A percentile compares a stretch with the other conserved stretches of the same genome.
Evolutionary conservation across 768 basidiomycete species (phyloP).

Genomic region (Leucogyrophana mollusca): DNA sequence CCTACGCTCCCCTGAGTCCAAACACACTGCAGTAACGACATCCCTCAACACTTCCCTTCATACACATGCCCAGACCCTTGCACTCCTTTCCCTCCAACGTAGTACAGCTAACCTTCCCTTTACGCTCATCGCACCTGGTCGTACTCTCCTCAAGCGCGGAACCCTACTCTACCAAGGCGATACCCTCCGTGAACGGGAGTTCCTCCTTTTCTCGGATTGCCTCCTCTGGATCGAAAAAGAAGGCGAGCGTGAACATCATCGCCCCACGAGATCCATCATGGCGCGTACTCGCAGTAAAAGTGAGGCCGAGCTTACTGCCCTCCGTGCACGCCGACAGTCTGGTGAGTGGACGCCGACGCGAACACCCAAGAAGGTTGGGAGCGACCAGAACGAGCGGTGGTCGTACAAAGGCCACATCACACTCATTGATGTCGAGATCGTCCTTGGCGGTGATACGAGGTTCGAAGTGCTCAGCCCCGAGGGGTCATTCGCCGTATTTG

Average conservation of each 20-base stretch:
- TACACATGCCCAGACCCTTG: slow-evolving; percentile 72
- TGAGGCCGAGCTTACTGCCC: slow-evolving; percentile 47
- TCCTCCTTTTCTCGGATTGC: slow-evolving; percentile 82
- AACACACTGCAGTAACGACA: slow-evolving; percentile 58
- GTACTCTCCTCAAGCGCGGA: slow-evolving; percentile 73
- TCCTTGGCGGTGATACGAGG: slow-evolving; percentile 54
- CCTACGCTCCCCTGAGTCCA: slow-evolving; percentile 1
- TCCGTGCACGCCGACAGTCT: not conserved
- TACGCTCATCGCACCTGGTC: slow-evolving; percentile 76
- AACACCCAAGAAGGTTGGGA: slow-evolving; percentile 18
- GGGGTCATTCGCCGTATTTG: slow-evolving; percentile 73
- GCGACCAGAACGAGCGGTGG: slow-evolving; percentile 71
- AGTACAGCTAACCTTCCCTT: slow-evolving; percentile 76
- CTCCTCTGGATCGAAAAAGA: slow-evolving; percentile 71
- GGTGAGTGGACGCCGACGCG: slow-evolving; percentile 16
- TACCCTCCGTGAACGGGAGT: slow-evolving; percentile 59
- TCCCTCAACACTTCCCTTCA: slow-evolving; percentile 80
- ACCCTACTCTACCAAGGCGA: slow-evolving; percentile 46
- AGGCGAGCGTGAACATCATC: no score
- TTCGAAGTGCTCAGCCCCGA: slow-evolving; percentile 79
- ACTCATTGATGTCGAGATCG: slow-evolving; percentile 75
- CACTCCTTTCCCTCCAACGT: slow-evolving; percentile 76
- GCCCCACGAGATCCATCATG: slow-evolving; percentile 27
- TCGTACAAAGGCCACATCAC: slow-evolving; percentile 66
- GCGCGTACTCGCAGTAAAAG: slow-evolving; percentile 55